These are phyloP conservation scores for Aspergillus cejpii DNA, from an alignment of 2,329 filamentous ascomycete genomes.

Conservation along the genomic window DNA sequence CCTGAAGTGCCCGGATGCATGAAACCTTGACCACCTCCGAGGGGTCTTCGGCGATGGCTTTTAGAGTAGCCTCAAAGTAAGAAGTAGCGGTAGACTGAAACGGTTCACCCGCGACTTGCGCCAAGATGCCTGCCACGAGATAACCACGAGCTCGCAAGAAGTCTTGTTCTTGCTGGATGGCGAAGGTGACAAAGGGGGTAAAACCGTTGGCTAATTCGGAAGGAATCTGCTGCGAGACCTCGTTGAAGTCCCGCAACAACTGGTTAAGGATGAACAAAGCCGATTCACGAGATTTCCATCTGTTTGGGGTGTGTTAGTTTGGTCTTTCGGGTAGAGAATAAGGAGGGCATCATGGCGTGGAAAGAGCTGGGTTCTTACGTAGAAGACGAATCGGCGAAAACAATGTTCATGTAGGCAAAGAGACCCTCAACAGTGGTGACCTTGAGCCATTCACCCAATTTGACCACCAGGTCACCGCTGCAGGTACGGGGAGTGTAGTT, in stretches of 20 bases:
- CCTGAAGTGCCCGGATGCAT: slow-evolving; percentile 79
- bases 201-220: slow-evolving; percentile 65
- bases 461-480: slow-evolving; percentile 85
- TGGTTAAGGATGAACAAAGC: slow-evolving; percentile 79
- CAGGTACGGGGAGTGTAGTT: slow-evolving; percentile 95
- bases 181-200: slow-evolving; percentile 71
- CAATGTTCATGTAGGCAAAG: slow-evolving; percentile 64
- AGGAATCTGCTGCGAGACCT: slow-evolving; percentile 65
- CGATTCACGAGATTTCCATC: slow-evolving; percentile 67
- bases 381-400: slow-evolving; percentile 53
- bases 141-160: slow-evolving; percentile 83
- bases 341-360: background rate
- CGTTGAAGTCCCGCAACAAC: slow-evolving; percentile 73
- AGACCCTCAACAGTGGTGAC: slow-evolving; percentile 70
- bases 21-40: slow-evolving; percentile 88
- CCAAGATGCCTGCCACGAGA: slow-evolving; percentile 73
- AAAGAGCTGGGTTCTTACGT: slow-evolving; percentile 24
- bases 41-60: slow-evolving; percentile 65
- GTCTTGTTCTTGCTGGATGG: slow-evolving; percentile 62
- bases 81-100: slow-evolving; percentile 40
- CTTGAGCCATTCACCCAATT: slow-evolving; percentile 83
- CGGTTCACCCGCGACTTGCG: slow-evolving; percentile 57
- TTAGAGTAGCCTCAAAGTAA: slow-evolving; percentile 56
- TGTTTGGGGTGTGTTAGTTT: slow-evolving; percentile 25
- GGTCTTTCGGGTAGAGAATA: too few relatives aligned